Percentiles rank a stretch among this genome's conserved stretches.
These are phyloP conservation scores for Candida loeiensis DNA, from an alignment of 805 yeast species.

Conservation along the genomic window DNA sequence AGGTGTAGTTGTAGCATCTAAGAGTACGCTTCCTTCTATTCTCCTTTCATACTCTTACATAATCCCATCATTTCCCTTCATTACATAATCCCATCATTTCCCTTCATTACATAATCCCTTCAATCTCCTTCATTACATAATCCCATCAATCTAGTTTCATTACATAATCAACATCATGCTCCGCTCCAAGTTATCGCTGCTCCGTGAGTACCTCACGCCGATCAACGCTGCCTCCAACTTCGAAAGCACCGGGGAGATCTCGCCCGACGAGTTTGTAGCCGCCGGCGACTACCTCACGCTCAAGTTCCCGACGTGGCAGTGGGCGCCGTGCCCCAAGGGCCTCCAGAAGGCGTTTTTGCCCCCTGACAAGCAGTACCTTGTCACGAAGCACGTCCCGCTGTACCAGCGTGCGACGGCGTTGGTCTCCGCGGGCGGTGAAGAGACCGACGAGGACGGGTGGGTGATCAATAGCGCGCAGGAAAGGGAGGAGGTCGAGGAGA, in stretches of 20 bases:
- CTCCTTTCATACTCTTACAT: not conserved
- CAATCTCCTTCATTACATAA: not conserved
- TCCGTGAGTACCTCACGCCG: constrained; percentile 93
- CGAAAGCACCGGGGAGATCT: constrained; percentile 80
- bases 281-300: constrained; percentile 93
- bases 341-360: constrained; percentile 70
- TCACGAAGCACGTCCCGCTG: constrained; percentile 88
- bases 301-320: constrained; percentile 96
- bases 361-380: constrained; percentile 76
- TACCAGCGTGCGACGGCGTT: constrained; percentile 64
- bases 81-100: not conserved
- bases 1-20: no score
- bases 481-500: constrained; percentile 5
- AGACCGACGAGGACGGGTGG: constrained; percentile 55
- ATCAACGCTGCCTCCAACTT: constrained; percentile 84
- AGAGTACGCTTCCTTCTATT: not conserved
- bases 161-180: constrained; percentile 19
- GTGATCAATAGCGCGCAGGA: constrained; percentile 24
- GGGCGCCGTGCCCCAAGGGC: constrained; percentile 48
- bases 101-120: not conserved
- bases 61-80: not conserved
- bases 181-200: constrained; percentile 74
- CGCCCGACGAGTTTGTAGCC: constrained; percentile 90
- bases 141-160: not conserved
- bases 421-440: constrained; percentile 35